A percentile compares a stretch with the other conserved stretches of the same genome.
These are phyloP conservation scores for Colletotrichum abscissum DNA, from an alignment of 2,329 filamentous ascomycete genomes.

Conservation along the genomic window DNA sequence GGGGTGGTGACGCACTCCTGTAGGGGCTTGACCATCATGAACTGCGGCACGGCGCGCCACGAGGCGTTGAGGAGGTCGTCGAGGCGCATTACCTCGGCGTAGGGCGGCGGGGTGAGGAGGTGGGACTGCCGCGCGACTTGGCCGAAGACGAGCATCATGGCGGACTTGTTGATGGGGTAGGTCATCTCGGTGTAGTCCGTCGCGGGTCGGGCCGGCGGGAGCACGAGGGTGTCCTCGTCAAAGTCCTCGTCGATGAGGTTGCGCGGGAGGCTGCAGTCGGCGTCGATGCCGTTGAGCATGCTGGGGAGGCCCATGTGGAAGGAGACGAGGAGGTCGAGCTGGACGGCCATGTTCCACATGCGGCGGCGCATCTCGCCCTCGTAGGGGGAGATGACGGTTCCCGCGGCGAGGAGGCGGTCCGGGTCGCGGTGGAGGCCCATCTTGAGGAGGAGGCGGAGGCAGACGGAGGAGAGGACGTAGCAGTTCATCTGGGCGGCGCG, in stretches of 20 bases:
- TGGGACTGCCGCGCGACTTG: constrained; percentile 63
- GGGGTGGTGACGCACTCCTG: constrained; percentile 61
- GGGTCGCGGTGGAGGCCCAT: constrained; percentile 70
- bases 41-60: constrained; percentile 58
- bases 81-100: constrained; percentile 60
- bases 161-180: constrained; percentile 64
- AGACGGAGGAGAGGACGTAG: constrained; percentile 62
- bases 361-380: constrained; percentile 66
- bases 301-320: constrained; percentile 76
- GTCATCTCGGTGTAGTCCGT: constrained; percentile 69
- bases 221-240: constrained; percentile 60
- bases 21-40: constrained; percentile 61
- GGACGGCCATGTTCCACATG: constrained; percentile 64
- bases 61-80: constrained; percentile 58
- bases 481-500: constrained; percentile 63
- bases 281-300: constrained; percentile 73
- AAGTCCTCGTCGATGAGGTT: constrained; percentile 77
- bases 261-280: constrained; percentile 69
- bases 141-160: constrained; percentile 59
- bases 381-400: constrained; percentile 58
- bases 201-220: constrained; percentile 68
- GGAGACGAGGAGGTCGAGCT: constrained; percentile 72
- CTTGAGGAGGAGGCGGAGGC: constrained; percentile 66
- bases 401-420: constrained; percentile 60
- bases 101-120: constrained; percentile 57